Evolutionary conservation across 192 early-diverging fungal genomes (phyloP), one percentile per base, ranked within the genome.

Genomic region (Coemansia sp.): DNA sequence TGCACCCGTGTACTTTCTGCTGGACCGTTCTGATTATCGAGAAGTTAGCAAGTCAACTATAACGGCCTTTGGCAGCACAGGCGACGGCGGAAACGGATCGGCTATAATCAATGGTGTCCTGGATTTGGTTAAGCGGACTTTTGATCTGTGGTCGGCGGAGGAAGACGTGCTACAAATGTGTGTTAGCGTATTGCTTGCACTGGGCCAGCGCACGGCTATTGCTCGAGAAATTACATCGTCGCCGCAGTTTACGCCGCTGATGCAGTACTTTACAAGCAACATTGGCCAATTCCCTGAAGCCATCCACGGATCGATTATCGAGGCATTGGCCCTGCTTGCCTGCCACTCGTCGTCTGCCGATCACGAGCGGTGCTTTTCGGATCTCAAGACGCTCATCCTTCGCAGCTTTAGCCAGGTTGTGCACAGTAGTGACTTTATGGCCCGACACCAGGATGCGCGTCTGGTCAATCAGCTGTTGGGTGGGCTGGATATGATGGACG

Each of bases 401-500:
- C 41, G 59, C 41, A 60, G 62, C 18, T 60, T 80, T 22, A 54
- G 26, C 9, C 67, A 68, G 19, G 56, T 59, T 1, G 54, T 67
- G 14, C 41, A 55, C 7, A 49, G 49, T 22, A 37, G 18, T 12
- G 27, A 35, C 57, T 67, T 65, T 47, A 20, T 18, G 24, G 49
- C 47, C 8, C 57, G 59, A 12, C 38, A 16, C 19, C 71, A 80
- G 29, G 68, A 80, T 23, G 29, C 39, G n/a, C 77, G 54, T 26
- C 54, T 65, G 13, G 59, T 74, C 26, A 54, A 55, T 52, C 59
- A 57, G 20, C 13, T 80, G 37, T 58, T 80, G 18, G 77, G 74
- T n/a, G 72, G 77, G 2, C 68, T 80, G 29, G 77, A 80, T n/a
- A 80, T 80, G 77, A 57, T 80, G 57, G 77, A 80, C 43, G 77